Percentiles rank a stretch among this genome's conserved stretches.
Evolutionary conservation across 805 yeast genomes (phyloP).

Genomic region (Grigorovia jiainica): DNA sequence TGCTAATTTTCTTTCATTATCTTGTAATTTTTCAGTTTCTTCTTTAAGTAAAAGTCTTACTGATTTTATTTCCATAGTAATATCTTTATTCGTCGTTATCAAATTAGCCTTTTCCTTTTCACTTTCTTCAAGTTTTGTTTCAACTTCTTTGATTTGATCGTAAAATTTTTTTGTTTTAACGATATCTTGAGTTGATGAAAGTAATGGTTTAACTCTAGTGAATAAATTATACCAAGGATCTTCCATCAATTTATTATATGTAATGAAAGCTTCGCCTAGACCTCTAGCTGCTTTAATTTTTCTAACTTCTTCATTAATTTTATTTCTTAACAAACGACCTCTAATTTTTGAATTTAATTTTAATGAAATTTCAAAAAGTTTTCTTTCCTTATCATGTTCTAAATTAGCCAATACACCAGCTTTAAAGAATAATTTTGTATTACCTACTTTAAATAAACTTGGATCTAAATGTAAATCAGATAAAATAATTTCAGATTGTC

Average conservation of each 20-base stretch:
- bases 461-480: conserved; percentile 62
- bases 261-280: conserved; percentile 50
- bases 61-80: conserved; percentile 23
- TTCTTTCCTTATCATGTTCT: conserved; percentile 66
- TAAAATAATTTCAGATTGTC: conserved; percentile 60
- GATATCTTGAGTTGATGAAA: conserved; percentile 54
- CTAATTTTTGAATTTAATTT: conserved; percentile 55
- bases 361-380: conserved; percentile 45
- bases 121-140: conserved; percentile 34
- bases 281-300: conserved; percentile 63
- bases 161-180: conserved; percentile 48
- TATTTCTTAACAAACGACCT: conserved; percentile 51
- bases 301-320: conserved; percentile 39
- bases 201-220: conserved; percentile 62
- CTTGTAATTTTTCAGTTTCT: conserved; percentile 36
- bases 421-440: conserved; percentile 86
- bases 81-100: conserved; percentile 18
- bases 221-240: conserved; percentile 78
- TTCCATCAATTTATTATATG: conserved; percentile 38
- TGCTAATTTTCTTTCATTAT: conserved; percentile 39
- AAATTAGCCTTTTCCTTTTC: conserved; percentile 27
- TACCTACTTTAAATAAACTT: conserved; percentile 78
- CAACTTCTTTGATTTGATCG: conserved; percentile 46
- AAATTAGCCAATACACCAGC: conserved; percentile 92
- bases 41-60: conserved; percentile 29